Evolutionary conservation across 2,329 filamentous ascomycete species (phyloP), one percentile per base, ranked within the genome.

Genomic region (Conoideocrella luteorostrata): DNA sequence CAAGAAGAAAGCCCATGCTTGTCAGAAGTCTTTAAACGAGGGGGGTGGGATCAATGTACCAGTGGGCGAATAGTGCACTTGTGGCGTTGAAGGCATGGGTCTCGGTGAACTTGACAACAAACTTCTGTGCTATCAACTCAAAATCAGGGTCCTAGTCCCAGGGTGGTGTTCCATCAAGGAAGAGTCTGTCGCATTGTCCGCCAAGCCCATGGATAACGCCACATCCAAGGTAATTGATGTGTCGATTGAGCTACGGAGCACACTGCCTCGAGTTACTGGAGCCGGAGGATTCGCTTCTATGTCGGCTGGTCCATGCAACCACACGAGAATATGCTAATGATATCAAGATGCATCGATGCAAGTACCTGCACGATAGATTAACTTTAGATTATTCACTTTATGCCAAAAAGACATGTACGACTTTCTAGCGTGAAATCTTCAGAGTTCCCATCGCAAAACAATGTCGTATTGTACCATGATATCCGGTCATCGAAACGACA

Each of bases 1-100:
- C 36, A n/a, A 42, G 40, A 39, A 37, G 39, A 43, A 29, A 34
- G 36, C 35, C 28, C n/a, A 40, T 18, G 34, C 29, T 37, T 42
- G 39, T 35, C 34, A 39, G 34, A 34, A 42, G 44, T 12, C 26
- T 23, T 21, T 20, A n/a, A 11, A 13, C 17, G 24, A 17, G 4
- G 24, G 21, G 26, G 23, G n/a, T n/a, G 21, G 35, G 13, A 15
- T 6, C 5, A n/a, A n/a, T 38, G 7, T 9, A 17, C 7, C 22
- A 15, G 13, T 24, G 22, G 22, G 17, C 21, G 10, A 5, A 10
- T 12, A 18, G 26, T 26, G 3, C 5, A 24, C 20, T 22, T 5
- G 24, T 38, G 41, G 26, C 24, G 41, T 33, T 24, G 11, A 23
- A n/a, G 42, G 28, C 21, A 30, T 39, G 15, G 18, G 23, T 32